Evolutionary conservation across 495 filamentous ascomycete species (phyloP).

Genomic region (Pseudotulostoma volvatum): DNA sequence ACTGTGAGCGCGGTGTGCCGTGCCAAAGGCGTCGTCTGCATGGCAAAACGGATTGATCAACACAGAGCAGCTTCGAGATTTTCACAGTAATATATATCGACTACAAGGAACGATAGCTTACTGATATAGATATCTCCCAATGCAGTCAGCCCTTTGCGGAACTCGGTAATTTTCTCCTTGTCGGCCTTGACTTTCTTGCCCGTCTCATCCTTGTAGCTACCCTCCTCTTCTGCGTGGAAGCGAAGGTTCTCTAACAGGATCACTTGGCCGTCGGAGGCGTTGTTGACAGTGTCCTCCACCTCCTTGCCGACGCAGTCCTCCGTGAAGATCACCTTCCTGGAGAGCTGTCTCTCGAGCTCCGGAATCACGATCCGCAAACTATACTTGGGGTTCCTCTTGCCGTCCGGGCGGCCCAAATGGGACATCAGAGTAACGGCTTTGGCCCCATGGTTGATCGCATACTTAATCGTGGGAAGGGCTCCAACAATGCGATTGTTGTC

Average conservation of each 20-base stretch:
- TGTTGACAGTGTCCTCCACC: constrained; percentile 77
- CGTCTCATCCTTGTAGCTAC: constrained; percentile 74
- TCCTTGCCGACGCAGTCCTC: constrained; percentile 82
- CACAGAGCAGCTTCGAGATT: constrained; percentile 10
- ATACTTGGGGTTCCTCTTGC: constrained; percentile 81
- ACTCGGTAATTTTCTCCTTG: constrained; percentile 76
- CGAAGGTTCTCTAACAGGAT: constrained; percentile 93
- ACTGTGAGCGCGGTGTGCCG: constrained; percentile 92
- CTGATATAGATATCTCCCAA: constrained; percentile 95
- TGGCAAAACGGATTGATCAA: no score
- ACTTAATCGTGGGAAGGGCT: constrained; percentile 94
- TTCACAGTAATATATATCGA: not conserved
- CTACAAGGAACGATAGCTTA: constrained; percentile 29
- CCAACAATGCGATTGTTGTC: constrained; percentile 97
- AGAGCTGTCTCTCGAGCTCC: constrained; percentile 80
- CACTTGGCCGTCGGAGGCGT: constrained; percentile 65
- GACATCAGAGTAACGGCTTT: constrained; percentile 97
- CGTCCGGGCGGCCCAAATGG: constrained; percentile 90
- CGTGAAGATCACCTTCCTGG: constrained; percentile 67
- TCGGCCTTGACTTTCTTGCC: constrained; percentile 98
- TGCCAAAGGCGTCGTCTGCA: constrained; percentile 94
- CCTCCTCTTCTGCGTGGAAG: constrained; percentile 96
- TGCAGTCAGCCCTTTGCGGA: constrained; percentile 86
- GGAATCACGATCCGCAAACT: constrained; percentile 81
- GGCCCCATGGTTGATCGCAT: constrained; percentile 84